Base-by-base conservation (phyloP, 164 flowering plant species). In the Aristolochia californica region DNA sequence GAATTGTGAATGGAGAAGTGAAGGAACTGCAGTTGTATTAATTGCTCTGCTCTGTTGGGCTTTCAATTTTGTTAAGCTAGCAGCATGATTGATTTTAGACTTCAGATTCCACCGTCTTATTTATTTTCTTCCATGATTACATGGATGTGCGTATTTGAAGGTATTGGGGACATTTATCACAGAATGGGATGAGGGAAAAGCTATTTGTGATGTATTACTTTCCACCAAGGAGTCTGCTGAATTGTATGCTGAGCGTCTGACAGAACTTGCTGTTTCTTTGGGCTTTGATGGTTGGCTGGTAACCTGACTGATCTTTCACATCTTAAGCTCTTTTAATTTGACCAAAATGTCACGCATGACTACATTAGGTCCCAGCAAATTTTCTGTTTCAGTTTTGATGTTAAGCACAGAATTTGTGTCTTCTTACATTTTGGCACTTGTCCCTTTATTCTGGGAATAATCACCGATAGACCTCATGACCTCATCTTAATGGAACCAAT, bases 251-350 rank as follows among this genome's bases (percentile, higher is more conserved):
- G 95, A 83, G 58, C 78, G 84, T 27, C 71, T 91, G 72, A 56
- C 80, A 40, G 88, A 91, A 71, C 86, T 91, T 64, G 95, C 98
- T 43, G 74, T 62, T 67, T 75, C 77, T 43, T 66, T 91, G 61
- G 94, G 91, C 30, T 91, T 88, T 68, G 98, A 91, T 75, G 98
- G 98, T 3, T 91, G 98, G 97, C 82, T 91, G 97, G 98, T 91
- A 83, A 50, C 11, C 40, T 34, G 12, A 5, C 34, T 45, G 55
- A 53, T 28, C 55, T n/a, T 23, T 13, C 8, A 38, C 23, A 56
- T 59, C 12, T 45, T 48, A 25, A 17, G 26, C 11, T 30, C 20
- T n/a, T 25, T 38, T 23, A 14, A 28, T 56, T 40, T 18, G 22
- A 38, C 18, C 22, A 17, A 17, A 47, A 17, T 47, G 2, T 5